These are phyloP conservation scores for Oryza officinalis DNA, from an alignment of 176 grass and related monocot genomes.

Conservation along the genomic window DNA sequence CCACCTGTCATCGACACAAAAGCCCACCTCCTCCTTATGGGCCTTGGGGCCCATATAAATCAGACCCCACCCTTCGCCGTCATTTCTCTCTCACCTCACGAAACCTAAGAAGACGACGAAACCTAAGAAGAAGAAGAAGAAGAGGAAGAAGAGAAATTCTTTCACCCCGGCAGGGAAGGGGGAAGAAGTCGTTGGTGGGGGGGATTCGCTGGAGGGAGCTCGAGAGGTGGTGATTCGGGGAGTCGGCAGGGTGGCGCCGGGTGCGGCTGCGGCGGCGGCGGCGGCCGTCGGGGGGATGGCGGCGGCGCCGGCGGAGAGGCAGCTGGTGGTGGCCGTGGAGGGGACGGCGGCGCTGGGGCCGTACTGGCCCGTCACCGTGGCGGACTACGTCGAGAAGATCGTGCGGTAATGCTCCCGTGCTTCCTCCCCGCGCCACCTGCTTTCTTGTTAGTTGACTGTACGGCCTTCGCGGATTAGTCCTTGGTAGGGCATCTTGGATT, in stretches of 20 bases:
- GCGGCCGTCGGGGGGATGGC: background rate
- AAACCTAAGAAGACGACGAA: background rate
- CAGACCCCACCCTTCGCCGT: background rate
- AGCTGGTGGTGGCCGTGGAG: conserved; percentile 85
- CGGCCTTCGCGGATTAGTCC: background rate
- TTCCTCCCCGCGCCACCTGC: background rate
- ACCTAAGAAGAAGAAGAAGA: background rate
- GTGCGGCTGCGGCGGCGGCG: background rate
- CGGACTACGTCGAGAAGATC: conserved; percentile 94
- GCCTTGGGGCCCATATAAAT: background rate
- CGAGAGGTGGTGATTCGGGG: background rate
- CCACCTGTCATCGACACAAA: background rate
- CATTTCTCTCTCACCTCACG: background rate
- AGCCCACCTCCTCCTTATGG: background rate
- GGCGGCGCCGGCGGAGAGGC: conserved; percentile 46
- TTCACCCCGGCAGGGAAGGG: background rate
- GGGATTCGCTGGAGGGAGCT: background rate
- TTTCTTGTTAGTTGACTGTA: background rate
- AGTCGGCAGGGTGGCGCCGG: background rate
- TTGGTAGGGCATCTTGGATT: background rate
- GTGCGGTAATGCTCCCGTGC: conserved; percentile 52
- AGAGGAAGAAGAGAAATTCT: background rate
- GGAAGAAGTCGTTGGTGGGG: no score
- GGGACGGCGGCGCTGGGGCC: conserved; percentile 75
- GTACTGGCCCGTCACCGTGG: conserved; percentile 63